These are phyloP conservation scores for Suillus decipiens DNA, from an alignment of 768 basidiomycete genomes.

Conservation along the genomic window DNA sequence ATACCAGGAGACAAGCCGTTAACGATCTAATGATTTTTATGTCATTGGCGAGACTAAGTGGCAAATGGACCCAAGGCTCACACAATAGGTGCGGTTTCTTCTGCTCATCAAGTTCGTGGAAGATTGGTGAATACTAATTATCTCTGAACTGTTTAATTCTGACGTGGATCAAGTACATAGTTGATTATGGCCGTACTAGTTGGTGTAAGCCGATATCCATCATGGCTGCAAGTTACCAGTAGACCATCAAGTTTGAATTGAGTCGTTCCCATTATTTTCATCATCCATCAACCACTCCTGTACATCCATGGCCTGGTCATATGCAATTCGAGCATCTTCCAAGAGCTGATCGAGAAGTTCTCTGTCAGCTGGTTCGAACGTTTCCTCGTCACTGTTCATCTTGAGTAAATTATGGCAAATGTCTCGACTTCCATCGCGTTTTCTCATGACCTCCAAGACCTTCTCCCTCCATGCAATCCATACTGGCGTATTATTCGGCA, in stretches of 20 bases:
- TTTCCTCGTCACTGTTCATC: not conserved
- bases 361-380: not conserved
- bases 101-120: too few species aligned
- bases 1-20: too few species aligned
- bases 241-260: not conserved
- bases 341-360: not conserved
- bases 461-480: not conserved
- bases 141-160: too few species aligned
- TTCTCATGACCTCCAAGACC: too few species aligned
- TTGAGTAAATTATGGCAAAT: not conserved
- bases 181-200: too few species aligned
- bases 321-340: not conserved
- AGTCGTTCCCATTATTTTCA: not conserved
- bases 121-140: too few species aligned
- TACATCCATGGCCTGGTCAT: not conserved
- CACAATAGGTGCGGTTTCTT: too few species aligned
- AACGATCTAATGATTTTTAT: too few species aligned
- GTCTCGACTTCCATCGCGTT: not conserved
- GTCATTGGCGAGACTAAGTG: too few species aligned
- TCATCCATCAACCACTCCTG: not conserved
- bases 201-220: too few species aligned
- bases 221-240: conserved; percentile 31
- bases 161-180: too few species aligned
- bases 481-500: conserved; percentile 14
- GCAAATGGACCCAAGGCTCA: too few species aligned